Evolutionary conservation across 495 filamentous ascomycete genomes (phyloP).

Genomic region (Aspergillus steynii): DNA sequence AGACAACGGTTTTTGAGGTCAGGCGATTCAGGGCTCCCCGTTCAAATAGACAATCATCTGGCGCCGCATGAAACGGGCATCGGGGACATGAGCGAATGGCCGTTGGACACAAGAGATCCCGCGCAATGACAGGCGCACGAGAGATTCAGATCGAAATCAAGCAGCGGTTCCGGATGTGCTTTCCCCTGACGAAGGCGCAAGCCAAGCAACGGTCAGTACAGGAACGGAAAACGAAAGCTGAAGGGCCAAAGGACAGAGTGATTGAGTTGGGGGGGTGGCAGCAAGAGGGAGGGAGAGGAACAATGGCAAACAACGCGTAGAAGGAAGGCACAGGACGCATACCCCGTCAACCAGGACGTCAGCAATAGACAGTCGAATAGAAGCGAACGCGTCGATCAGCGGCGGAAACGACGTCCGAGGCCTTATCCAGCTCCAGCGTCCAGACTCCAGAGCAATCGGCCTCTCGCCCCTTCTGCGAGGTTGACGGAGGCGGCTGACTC

Average conservation of each 20-base stretch:
- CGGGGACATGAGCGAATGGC: slow-evolving; percentile 23
- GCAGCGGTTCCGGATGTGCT: background rate
- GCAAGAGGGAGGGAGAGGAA: slow-evolving; percentile 9
- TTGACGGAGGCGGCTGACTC: slow-evolving; percentile 48
- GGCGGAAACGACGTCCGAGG: slow-evolving; percentile 27
- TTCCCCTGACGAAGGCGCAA: slow-evolving; percentile 13
- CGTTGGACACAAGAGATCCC: slow-evolving; percentile 18
- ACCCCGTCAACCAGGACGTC: slow-evolving; percentile 23
- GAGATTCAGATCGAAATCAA: background rate
- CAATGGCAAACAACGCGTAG: slow-evolving; percentile 25
- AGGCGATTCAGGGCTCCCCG: slow-evolving; percentile 25
- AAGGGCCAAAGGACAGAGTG: slow-evolving; percentile 10
- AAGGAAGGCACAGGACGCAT: slow-evolving; percentile 22
- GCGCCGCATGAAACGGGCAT: slow-evolving; percentile 26
- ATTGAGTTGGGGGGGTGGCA: slow-evolving; percentile 2
- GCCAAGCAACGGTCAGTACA: slow-evolving; percentile 2
- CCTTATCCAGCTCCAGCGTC: slow-evolving; percentile 22
- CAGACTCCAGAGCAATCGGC: slow-evolving; percentile 36
- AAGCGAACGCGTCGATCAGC: slow-evolving; percentile 40
- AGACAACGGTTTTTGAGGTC: slow-evolving; percentile 10
- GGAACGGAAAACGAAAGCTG: background rate
- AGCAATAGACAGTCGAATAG: slow-evolving; percentile 14
- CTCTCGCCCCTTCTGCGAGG: slow-evolving; percentile 44
- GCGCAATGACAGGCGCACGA: background rate
- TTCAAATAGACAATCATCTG: slow-evolving; percentile 28